Evolutionary conservation across 768 basidiomycete species (phyloP).

Genomic region (Mycena rebaudengoi): DNA sequence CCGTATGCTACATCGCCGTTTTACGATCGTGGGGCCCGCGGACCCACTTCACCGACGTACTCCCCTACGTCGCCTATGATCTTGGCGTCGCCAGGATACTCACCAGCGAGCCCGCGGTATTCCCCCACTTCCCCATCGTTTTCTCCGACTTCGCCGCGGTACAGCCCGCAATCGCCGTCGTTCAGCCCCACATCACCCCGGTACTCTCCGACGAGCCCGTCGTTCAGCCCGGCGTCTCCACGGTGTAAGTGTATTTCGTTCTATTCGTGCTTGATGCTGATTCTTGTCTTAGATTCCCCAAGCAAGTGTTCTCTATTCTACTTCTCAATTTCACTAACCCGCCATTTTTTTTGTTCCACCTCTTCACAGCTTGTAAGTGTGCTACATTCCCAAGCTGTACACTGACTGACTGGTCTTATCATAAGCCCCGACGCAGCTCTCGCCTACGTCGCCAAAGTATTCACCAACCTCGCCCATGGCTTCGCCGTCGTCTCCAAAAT

Average conservation of each 20-base stretch:
- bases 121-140: constrained; percentile 87
- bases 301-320: constrained; percentile 58
- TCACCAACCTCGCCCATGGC: constrained; percentile 92
- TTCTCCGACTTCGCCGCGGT: constrained; percentile 86
- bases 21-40: constrained; percentile 67
- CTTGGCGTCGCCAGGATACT: constrained; percentile 84
- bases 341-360: constrained; percentile 2
- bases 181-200: constrained; percentile 91
- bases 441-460: constrained; percentile 91
- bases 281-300: constrained; percentile 68
- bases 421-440: constrained; percentile 82
- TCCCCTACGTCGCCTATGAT: constrained; percentile 90
- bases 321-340: constrained; percentile 32
- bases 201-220: constrained; percentile 90
- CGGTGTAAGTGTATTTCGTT: constrained; percentile 64
- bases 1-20: constrained; percentile 89
- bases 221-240: constrained; percentile 94
- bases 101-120: constrained; percentile 87
- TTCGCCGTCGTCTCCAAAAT: constrained; percentile 92
- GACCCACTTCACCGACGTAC: constrained; percentile 82
- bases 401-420: constrained; percentile 19
- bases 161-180: constrained; percentile 89
- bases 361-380: constrained; percentile 68
- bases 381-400: neutral
- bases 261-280: constrained; percentile 30